phyloP scores from a whole-genome alignment of 73 alveolate species.

The Blepharisma stoltei region DNA sequence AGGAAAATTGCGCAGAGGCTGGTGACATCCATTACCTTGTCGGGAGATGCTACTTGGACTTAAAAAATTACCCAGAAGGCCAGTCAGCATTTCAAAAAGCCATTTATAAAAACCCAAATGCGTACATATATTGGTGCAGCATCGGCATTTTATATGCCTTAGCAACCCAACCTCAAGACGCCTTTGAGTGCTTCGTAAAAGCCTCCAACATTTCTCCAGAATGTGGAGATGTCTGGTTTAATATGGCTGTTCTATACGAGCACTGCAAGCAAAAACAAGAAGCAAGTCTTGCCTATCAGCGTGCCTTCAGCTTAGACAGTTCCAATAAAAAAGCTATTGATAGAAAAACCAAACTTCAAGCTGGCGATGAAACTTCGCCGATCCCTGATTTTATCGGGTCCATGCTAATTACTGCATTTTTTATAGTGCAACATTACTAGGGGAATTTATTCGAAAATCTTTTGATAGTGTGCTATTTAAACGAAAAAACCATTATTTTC shows the following conservation, averaged over 20 bases:
- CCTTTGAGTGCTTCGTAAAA: conserved; percentile 66
- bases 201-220: conserved; percentile 54
- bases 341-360: conserved; percentile 22
- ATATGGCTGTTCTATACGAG: conserved; percentile 69
- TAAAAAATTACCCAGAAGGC: conserved; percentile 48
- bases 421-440: too few relatives aligned
- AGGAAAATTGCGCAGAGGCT: conserved; percentile 42
- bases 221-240: conserved; percentile 62
- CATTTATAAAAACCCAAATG: conserved; percentile 56
- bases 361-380: not conserved
- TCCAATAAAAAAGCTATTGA: conserved; percentile 14
- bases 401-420: too few relatives aligned
- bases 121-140: conserved; percentile 56
- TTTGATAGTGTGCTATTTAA: too few relatives aligned
- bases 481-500: too few relatives aligned
- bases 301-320: conserved; percentile 19
- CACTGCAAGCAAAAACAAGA: conserved; percentile 71
- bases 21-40: conserved; percentile 50
- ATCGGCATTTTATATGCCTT: conserved; percentile 55
- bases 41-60: conserved; percentile 56
- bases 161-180: conserved; percentile 45
- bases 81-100: conserved; percentile 47
- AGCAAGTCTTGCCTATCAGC: conserved; percentile 60
- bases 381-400: conserved; percentile 22
- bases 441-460: too few relatives aligned